Percentiles rank a stretch among this genome's conserved stretches.
These are phyloP conservation scores for Kodamaea nitidulidarum DNA, from an alignment of 805 yeast species.

Conservation along the genomic window DNA sequence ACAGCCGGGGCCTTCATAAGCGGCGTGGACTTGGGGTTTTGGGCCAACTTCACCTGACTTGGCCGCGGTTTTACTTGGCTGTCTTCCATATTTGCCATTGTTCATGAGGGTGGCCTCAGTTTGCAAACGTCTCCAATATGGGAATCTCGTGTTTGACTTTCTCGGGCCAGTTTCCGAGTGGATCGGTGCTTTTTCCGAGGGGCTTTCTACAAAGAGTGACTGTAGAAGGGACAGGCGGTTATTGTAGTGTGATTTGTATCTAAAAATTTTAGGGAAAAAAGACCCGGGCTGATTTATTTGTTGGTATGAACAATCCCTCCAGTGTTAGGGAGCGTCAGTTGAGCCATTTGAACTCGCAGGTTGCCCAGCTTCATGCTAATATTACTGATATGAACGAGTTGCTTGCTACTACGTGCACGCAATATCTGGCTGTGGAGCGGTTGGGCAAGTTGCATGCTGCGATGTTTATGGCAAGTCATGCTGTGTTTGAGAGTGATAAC, in stretches of 20 bases:
- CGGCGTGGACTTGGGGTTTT: not conserved
- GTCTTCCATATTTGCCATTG: not conserved
- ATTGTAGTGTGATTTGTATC: not conserved
- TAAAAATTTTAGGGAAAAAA: not conserved
- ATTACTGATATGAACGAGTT: conserved; percentile 49
- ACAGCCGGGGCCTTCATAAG: not conserved
- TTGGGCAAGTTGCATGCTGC: conserved; percentile 57
- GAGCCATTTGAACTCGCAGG: conserved; percentile 47
- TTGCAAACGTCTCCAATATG: no score
- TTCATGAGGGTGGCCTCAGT: not conserved
- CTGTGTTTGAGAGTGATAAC: conserved; percentile 37
- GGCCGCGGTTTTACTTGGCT: not conserved
- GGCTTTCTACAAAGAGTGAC: no score
- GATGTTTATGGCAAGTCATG: conserved; percentile 42
- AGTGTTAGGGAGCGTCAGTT: conserved; percentile 40
- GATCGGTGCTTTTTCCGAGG: not conserved
- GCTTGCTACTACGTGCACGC: conserved; percentile 47
- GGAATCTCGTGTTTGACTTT: no score
- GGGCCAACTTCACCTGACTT: not conserved
- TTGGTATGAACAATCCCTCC: conserved; percentile 7
- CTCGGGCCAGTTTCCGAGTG: no score
- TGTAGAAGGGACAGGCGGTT: no score
- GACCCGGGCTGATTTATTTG: not conserved
- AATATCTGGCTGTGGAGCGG: conserved; percentile 48
- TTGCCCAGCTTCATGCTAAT: conserved; percentile 56